Evolutionary conservation across 345 rosid genomes (phyloP).

Genomic region (Physaria fendleri): DNA sequence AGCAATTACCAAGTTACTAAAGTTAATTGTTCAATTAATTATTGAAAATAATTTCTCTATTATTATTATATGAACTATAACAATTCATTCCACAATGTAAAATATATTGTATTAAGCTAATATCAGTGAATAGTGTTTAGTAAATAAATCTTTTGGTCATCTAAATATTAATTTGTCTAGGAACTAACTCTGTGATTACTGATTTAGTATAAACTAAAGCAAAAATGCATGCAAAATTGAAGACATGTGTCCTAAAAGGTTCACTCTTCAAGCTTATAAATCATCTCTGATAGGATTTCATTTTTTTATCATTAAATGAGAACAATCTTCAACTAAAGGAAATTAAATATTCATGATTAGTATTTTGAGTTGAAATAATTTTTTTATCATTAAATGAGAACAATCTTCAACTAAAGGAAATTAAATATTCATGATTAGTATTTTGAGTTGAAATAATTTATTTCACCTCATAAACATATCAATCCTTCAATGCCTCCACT

Average conservation of each 20-base stretch:
- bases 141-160: background rate
- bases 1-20: no score
- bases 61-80: no score
- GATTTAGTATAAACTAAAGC: background rate
- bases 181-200: background rate
- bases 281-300: no score
- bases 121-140: background rate
- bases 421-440: background rate
- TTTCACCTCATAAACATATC: background rate
- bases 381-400: background rate
- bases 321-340: background rate
- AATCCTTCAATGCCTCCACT: constrained; percentile 40
- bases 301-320: background rate
- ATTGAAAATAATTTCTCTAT: no score
- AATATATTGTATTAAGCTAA: background rate
- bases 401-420: background rate
- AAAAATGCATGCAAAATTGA: constrained; percentile 10
- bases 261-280: background rate
- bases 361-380: background rate
- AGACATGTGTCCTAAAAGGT: constrained; percentile 14
- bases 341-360: background rate
- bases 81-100: no score
- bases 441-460: background rate
- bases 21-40: no score
- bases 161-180: background rate